These are phyloP conservation scores for Mrakiaceae sp. DNA, from an alignment of 1,284 basidiomycete genomes.

Conservation along the genomic window DNA sequence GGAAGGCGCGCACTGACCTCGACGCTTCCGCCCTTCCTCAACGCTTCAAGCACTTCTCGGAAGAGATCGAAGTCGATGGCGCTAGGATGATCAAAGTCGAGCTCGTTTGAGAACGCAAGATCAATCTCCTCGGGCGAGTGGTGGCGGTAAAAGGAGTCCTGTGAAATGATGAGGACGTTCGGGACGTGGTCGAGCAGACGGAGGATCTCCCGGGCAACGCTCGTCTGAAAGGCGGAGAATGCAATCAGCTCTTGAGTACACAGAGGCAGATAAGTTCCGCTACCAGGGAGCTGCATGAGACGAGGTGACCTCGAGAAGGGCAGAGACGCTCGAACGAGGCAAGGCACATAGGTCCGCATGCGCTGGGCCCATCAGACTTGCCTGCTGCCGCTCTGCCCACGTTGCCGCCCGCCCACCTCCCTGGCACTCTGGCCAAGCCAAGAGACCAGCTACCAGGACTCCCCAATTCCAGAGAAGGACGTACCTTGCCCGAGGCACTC, in stretches of 20 bases:
- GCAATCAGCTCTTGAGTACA: neutral
- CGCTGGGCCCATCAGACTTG: neutral
- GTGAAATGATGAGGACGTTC: conserved; percentile 69
- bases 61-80: conserved; percentile 86
- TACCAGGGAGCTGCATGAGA: too few species aligned
- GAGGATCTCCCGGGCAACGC: conserved; percentile 81
- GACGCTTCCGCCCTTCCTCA: conserved; percentile 16
- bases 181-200: conserved; percentile 70
- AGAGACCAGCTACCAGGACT: neutral
- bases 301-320: neutral
- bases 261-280: neutral
- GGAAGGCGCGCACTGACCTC: conserved; percentile 3
- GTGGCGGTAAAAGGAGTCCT: conserved; percentile 89
- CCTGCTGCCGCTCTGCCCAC: neutral
- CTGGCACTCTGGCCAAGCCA: neutral
- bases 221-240: conserved; percentile 46
- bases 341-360: neutral
- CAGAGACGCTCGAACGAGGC: conserved; percentile 3
- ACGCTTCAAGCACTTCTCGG: conserved; percentile 43
- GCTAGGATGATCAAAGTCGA: conserved; percentile 89
- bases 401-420: neutral
- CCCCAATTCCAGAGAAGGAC: neutral
- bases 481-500: conserved; percentile 54
- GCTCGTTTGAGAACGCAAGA: conserved; percentile 68
- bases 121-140: conserved; percentile 66